Evolutionary conservation across 1,139 yeast species (phyloP).

Genomic region (Taphrina deformans): DNA sequence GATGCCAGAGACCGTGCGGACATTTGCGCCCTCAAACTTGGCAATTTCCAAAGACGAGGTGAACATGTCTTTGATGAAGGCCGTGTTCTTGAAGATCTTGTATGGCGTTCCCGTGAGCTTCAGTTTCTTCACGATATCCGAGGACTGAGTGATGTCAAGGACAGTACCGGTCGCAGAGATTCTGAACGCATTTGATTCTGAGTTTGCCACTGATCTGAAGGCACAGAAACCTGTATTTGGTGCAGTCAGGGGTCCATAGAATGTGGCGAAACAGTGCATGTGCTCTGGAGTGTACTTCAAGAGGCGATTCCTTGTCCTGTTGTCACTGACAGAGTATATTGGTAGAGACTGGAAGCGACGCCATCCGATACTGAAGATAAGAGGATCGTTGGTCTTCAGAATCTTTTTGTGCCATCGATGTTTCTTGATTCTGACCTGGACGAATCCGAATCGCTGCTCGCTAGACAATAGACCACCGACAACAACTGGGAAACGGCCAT

Average conservation of each 20-base stretch:
- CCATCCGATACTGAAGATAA: slow-evolving; percentile 94
- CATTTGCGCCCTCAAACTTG: slow-evolving; percentile 95
- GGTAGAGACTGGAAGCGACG: slow-evolving; percentile 97
- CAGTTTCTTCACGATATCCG: slow-evolving; percentile 91
- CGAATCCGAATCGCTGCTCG: slow-evolving; percentile 88
- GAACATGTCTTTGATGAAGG: slow-evolving; percentile 96
- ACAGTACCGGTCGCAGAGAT: slow-evolving; percentile 98
- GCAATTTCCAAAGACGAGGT: slow-evolving; percentile 90
- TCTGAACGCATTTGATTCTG: slow-evolving; percentile 80
- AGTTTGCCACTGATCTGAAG: slow-evolving; percentile 76
- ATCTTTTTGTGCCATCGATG: slow-evolving; percentile 99
- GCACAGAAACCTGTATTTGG: slow-evolving; percentile 98
- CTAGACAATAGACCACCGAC: slow-evolving; percentile 89
- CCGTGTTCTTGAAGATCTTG: slow-evolving; percentile 92
- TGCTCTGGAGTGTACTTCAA: slow-evolving; percentile 98
- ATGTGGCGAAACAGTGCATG: slow-evolving; percentile 92
- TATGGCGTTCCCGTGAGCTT: slow-evolving; percentile 93
- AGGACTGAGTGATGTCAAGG: slow-evolving; percentile 83
- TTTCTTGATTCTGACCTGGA: slow-evolving; percentile 91
- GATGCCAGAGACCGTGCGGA: slow-evolving; percentile 94
- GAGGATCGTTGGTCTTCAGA: slow-evolving; percentile 91
- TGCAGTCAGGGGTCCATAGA: slow-evolving; percentile 95
- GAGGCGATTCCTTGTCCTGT: slow-evolving; percentile 96
- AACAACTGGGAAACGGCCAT: slow-evolving; percentile 79
- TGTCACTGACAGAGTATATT: slow-evolving; percentile 91